Conservation (phyloP, 345 rosid species). For the Microthlaspi erraticum region DNA sequence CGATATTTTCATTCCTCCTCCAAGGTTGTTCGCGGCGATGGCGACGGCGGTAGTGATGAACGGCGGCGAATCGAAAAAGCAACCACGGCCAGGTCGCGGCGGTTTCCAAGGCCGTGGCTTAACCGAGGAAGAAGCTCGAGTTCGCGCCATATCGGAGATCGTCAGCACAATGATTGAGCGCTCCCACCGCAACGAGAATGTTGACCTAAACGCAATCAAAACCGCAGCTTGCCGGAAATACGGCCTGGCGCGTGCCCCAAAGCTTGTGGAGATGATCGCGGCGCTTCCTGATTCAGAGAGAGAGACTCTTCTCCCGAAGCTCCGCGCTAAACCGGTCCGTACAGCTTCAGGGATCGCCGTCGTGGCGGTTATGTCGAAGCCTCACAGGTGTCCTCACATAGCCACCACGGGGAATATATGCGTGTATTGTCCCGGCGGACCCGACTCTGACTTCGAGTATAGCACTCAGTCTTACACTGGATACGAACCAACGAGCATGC, state of each 20-base stretch:
- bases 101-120: conserved; percentile 84
- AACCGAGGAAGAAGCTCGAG: conserved; percentile 94
- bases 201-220: conserved; percentile 90
- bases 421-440: conserved; percentile 97
- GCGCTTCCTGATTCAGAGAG: conserved; percentile 95
- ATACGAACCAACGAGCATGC: conserved; percentile 99
- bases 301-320: conserved; percentile 88
- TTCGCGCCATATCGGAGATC: conserved; percentile 90
- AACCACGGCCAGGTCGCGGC: conserved; percentile 86
- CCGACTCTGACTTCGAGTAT: conserved; percentile 98
- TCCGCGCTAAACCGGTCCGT: conserved; percentile 95
- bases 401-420: conserved; percentile 98
- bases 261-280: conserved; percentile 98
- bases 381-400: conserved; percentile 96
- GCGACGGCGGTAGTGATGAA: conserved; percentile 54
- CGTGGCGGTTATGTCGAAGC: conserved; percentile 99
- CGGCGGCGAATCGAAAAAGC: conserved; percentile 60
- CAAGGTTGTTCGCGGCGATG: conserved; percentile 37
- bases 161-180: conserved; percentile 92
- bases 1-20: not conserved
- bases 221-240: conserved; percentile 94
- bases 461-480: conserved; percentile 99
- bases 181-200: conserved; percentile 89
- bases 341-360: conserved; percentile 98
- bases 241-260: conserved; percentile 91